Conservation (phyloP, 805 yeast genomes). For the Saccharomycopsis babjevae region DNA sequence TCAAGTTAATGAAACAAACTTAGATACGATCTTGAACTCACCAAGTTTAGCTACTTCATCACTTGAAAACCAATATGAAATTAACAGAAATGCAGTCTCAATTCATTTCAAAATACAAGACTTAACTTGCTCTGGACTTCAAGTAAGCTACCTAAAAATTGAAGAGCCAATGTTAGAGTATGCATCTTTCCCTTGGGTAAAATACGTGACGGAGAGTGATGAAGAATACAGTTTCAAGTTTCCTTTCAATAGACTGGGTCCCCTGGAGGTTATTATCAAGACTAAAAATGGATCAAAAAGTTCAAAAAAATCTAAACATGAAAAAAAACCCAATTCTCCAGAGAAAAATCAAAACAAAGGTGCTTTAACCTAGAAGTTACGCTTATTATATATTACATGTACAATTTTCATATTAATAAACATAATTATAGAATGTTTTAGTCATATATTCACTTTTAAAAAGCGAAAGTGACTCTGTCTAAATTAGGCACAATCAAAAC, state of each 20-base stretch:
- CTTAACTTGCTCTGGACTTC: conserved; percentile 54
- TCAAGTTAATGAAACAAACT: not conserved
- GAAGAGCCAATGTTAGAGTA: conserved; percentile 51
- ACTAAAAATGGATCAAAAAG: not conserved
- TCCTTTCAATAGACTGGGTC: conserved; percentile 14
- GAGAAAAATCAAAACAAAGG: too few relatives aligned
- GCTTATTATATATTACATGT: not conserved
- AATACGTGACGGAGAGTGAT: conserved; percentile 41
- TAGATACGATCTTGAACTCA: conserved; percentile 1
- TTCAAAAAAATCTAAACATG: too few relatives aligned
- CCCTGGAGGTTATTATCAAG: conserved; percentile 16
- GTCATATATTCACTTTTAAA: conserved; percentile 25
- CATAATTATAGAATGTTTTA: not conserved
- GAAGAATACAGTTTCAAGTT: conserved; percentile 25
- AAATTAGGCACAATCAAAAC: conserved; percentile 62
- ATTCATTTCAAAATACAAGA: conserved; percentile 57
- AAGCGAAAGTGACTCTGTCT: conserved; percentile 50
- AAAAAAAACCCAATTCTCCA: too few relatives aligned
- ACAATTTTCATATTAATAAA: not conserved
- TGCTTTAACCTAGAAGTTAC: too few relatives aligned
- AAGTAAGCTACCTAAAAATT: conserved; percentile 55
- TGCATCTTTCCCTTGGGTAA: conserved; percentile 73
- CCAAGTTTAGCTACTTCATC: conserved; percentile 7
- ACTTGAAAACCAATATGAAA: conserved; percentile 4
- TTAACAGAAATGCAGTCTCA: conserved; percentile 27